Percentiles rank a stretch among this genome's conserved stretches.
Evolutionary conservation across 805 yeast species (phyloP).

Genomic region (Teunomyces kruisii): DNA sequence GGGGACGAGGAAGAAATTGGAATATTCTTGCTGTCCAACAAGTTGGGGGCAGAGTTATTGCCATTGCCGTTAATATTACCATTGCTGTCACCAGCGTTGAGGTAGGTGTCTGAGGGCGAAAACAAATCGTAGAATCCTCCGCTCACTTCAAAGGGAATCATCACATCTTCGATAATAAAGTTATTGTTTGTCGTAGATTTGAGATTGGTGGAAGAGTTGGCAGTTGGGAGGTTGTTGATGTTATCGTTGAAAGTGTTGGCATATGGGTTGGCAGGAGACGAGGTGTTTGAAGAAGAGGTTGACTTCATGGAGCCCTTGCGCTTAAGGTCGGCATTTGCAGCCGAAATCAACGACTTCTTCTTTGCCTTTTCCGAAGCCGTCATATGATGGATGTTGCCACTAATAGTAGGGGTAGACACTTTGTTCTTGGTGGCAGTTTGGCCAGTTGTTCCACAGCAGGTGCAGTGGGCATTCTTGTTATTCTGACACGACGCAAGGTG

Average conservation of each 20-base stretch:
- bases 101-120: conserved; percentile 11
- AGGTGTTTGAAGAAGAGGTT: conserved; percentile 2
- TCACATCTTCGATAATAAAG: conserved; percentile 28
- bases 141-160: conserved; percentile 29
- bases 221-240: not conserved
- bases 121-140: conserved; percentile 32
- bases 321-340: conserved; percentile 14
- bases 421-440: conserved; percentile 1
- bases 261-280: conserved; percentile 3
- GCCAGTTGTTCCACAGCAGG: conserved; percentile 27
- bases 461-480: conserved; percentile 40
- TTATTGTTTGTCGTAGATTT: conserved; percentile 5
- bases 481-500: conserved; percentile 40
- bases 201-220: not conserved
- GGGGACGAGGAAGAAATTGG: conserved; percentile 6
- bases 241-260: not conserved
- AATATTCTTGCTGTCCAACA: conserved; percentile 1
- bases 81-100: too few relatives aligned
- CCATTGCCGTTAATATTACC: not conserved
- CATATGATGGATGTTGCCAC: conserved; percentile 11
- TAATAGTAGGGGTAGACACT: not conserved
- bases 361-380: conserved; percentile 14
- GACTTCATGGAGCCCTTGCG: conserved; percentile 4
- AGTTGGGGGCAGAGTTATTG: conserved; percentile 2
- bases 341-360: conserved; percentile 16